Base-by-base conservation (phyloP, 208 protist species). In the Angomonas ambiguus region DNA sequence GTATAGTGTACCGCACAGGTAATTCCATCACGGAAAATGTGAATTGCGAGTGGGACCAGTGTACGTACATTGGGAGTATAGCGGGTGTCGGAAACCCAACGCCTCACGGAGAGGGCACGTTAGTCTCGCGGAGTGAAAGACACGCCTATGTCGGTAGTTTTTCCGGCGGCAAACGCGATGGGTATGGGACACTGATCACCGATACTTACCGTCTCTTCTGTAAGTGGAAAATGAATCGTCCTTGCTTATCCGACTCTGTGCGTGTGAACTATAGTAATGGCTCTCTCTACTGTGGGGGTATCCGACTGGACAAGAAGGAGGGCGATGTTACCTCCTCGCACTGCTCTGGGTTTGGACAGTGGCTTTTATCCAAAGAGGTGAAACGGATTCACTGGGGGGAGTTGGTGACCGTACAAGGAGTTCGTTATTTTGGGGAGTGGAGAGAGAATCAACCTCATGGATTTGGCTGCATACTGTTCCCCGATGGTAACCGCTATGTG, bases 371-470 rank as follows among this genome's bases (percentile, higher is more conserved):
- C 10, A 64, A 71, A 31, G 63, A 48, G 18, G 68, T 71, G 6
- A 51, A 69, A 41, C 80, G 83, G 18, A 61, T 76, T 22, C 59
- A 83, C 42, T 94, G 84, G 84, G 88, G 88, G 4, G 88, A 94
- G 64, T 56, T 82, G 61, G 78, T 88, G 30, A 62, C 53, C 22
- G 35, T 56, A n/a, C 61, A 71, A 32, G 85, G 87, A 13, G 85
- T 82, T 33, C 71, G 80, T 20, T 94, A 92, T 74, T 84, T 89
- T 65, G 90, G 90, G 5, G 83, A 94, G 69, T 96, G 90, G 90
- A 65, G 63, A 27, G 64, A 82, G 28, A 69, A 91, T 65, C 49
- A 78, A 45, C 78, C 77, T 33, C 71, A 79, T 24, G 90, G 90
- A 24, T 91, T 93, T 51, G 90, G 90, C 20, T 93, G 85, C 70